These are phyloP conservation scores for Harringtonia aguacate DNA, from an alignment of 2,329 filamentous ascomycete species.

Conservation along the genomic window DNA sequence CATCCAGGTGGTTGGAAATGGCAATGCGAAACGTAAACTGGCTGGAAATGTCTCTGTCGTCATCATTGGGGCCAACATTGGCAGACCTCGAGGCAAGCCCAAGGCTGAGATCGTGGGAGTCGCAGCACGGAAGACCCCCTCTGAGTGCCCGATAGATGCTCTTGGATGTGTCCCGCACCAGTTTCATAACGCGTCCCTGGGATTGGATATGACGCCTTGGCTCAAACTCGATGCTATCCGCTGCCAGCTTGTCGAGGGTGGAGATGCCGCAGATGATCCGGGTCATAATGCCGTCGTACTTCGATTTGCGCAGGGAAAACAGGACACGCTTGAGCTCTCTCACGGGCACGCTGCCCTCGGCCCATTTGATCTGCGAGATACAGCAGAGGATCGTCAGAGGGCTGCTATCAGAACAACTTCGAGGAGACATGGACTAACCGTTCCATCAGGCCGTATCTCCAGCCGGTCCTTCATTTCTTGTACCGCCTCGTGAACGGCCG, in stretches of 20 bases:
- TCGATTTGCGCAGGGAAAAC: constrained; percentile 8
- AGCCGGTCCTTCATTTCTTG: constrained; percentile 11
- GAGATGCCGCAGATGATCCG: constrained; percentile 13
- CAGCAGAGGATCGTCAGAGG: not conserved
- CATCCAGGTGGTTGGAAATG: not conserved
- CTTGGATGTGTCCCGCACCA: constrained; percentile 12
- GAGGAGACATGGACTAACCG: not conserved
- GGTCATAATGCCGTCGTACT: constrained; percentile 5
- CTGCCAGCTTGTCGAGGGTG: constrained; percentile 13
- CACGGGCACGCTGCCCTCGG: not conserved
- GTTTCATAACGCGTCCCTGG: constrained; percentile 10
- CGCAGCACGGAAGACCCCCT: constrained; percentile 12
- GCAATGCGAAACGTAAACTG: constrained; percentile 2
- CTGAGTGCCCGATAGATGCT: constrained; percentile 16
- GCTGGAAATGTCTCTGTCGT: constrained; percentile 12
- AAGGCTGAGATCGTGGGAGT: constrained; percentile 13
- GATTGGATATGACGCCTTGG: constrained; percentile 10
- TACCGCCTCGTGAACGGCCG: constrained; percentile 15
- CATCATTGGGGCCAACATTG: constrained; percentile 6
- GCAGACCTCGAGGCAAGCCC: constrained; percentile 7
- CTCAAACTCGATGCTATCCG: constrained; percentile 13
- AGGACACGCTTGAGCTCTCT: constrained; percentile 7
- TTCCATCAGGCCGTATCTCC: not conserved
- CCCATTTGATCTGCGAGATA: not conserved
- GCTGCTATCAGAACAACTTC: not conserved